Conservation (phyloP, 2,329 filamentous ascomycete species). For the Drechslerella dactyloides region DNA sequence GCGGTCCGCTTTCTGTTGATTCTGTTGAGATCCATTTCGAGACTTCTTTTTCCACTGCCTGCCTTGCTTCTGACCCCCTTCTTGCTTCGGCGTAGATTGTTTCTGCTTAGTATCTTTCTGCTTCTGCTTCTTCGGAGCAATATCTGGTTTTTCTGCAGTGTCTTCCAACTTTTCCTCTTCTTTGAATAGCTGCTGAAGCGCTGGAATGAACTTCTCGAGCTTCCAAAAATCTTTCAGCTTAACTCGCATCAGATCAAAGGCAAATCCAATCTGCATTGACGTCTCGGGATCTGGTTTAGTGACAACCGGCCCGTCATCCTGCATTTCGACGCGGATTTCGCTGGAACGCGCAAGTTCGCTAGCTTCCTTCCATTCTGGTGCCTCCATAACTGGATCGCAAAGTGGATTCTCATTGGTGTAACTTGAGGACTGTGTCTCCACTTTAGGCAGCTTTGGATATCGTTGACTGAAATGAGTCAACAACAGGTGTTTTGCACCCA, state of each 20-base stretch:
- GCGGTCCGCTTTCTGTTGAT: too few relatives aligned
- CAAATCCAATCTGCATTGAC: constrained; percentile 71
- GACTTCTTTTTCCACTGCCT: constrained; percentile 14
- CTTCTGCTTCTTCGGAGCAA: constrained; percentile 32
- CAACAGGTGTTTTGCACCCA: constrained; percentile 79
- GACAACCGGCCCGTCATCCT: constrained; percentile 26
- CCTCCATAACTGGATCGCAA: constrained; percentile 54
- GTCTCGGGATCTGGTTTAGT: constrained; percentile 54
- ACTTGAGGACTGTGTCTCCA: constrained; percentile 59
- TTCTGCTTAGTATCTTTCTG: constrained; percentile 46
- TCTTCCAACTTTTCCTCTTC: constrained; percentile 56
- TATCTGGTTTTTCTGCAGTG: constrained; percentile 51
- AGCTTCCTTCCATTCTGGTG: constrained; percentile 17
- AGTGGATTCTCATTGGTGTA: constrained; percentile 50
- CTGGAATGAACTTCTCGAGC: constrained; percentile 69
- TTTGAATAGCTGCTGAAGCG: constrained; percentile 66
- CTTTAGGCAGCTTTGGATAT: constrained; percentile 75
- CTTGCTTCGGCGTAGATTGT: constrained; percentile 55
- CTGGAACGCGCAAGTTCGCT: constrained; percentile 1
- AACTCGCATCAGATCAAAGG: constrained; percentile 80
- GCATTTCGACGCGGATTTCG: constrained; percentile 10
- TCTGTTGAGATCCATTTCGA: not conserved
- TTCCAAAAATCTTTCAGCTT: constrained; percentile 73
- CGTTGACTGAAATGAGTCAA: constrained; percentile 95
- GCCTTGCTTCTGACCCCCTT: constrained; percentile 30